Conservation (phyloP, 306 rosid genomes). For the Alnus rubra region DNA sequence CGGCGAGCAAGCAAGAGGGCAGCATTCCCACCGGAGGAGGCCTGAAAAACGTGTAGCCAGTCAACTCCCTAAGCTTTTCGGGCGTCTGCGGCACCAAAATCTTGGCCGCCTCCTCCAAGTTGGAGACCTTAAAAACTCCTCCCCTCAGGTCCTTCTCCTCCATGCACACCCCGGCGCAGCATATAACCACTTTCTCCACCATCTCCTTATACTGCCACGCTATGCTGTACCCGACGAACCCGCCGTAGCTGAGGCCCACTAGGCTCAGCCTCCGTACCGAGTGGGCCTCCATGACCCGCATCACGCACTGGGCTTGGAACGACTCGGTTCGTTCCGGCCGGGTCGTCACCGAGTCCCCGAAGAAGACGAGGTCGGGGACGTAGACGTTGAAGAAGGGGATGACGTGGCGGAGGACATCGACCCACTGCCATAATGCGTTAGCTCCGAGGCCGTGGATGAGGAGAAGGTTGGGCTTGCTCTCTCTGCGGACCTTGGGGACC, state of each 20-base stretch:
- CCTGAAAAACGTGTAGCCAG: constrained; percentile 45
- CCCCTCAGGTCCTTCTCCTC: constrained; percentile 74
- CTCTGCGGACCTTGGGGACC: constrained; percentile 56
- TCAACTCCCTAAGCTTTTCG: constrained; percentile 46
- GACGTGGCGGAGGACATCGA: constrained; percentile 48
- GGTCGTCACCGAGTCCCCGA: constrained; percentile 66
- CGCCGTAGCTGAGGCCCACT: constrained; percentile 89
- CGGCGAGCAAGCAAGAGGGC: constrained; percentile 71
- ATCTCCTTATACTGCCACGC: constrained; percentile 48
- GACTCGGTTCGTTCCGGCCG: constrained; percentile 59
- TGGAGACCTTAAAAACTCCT: constrained; percentile 55
- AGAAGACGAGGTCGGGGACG: constrained; percentile 85
- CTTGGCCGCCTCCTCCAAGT: constrained; percentile 62
- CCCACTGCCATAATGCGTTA: constrained; percentile 92
- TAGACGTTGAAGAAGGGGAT: constrained; percentile 59
- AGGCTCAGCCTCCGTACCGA: constrained; percentile 46
- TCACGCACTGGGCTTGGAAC: constrained; percentile 81
- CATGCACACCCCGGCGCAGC: constrained; percentile 75
- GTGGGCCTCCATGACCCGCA: constrained; percentile 65
- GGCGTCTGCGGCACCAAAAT: constrained; percentile 79
- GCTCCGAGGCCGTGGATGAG: constrained; percentile 80
- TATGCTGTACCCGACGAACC: constrained; percentile 69
- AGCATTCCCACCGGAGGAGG: constrained; percentile 40
- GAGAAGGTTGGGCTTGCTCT: constrained; percentile 62
- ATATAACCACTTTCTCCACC: constrained; percentile 80